Base-by-base conservation (phyloP, 495 filamentous ascomycete species). In the Lophiotrema nucula region DNA sequence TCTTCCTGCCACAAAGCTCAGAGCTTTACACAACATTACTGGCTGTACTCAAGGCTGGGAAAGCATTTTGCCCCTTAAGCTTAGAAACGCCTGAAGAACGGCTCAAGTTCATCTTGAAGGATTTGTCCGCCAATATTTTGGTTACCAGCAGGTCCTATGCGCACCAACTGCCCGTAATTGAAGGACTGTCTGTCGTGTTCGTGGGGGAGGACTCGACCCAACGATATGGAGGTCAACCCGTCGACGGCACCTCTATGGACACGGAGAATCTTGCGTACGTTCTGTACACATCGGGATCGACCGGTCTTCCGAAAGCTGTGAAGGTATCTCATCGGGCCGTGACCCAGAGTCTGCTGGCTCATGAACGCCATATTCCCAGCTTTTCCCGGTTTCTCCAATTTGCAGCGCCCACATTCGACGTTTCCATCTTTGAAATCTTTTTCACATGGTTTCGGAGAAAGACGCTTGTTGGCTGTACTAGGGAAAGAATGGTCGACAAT, bases 261-360 rank as follows among this genome's bases (percentile, higher is more conserved):
- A 64, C 64, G 19, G 24, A 52, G 22, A 77, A 88, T 60, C 64
- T 89, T 5, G 91, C 90, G 16, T 96, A 95, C 71, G 80, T 96
- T 39, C 88, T 96, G 82, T 96, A 95, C 64, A 96, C 91, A 0
- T 90, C 86, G 13, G 91, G 91, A 12, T 90, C 88, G 4, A 95
- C 90, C 0, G 91, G 91, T n/a, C 80, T 80, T 3, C 91, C 91
- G 1, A 96, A 96, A 73, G 91, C 91, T 0, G 91, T 95, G 1
- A 76, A 76, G 0, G 73, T 95, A 27, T 87, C 88, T 23, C 91
- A 96, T 73, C 70, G 76, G 11, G 88, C 91, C 15, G 89, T 75
- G 19, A 84, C 87, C 1, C 89, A 92, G 61, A 84, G 81, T 56
- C 70, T 95, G 15, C 78, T 92, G 31, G 87, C 89, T 4, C 90